Percentiles rank a stretch among this genome's conserved stretches.
Conservation (phyloP, 1,284 basidiomycete species). For the Neolentinus lepideus region DNA sequence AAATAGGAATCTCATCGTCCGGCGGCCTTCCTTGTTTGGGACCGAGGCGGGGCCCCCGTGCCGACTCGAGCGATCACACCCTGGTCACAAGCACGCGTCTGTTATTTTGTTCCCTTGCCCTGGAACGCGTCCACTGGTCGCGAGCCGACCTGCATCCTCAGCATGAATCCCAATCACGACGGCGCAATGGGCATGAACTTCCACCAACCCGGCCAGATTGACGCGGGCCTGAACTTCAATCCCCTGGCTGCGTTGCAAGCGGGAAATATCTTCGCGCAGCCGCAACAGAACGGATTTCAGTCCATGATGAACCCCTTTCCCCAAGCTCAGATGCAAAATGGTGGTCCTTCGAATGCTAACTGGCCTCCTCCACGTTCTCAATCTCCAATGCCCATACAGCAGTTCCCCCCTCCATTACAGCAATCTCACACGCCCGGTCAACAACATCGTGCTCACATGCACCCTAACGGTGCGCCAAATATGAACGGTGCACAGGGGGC, state of each 20-base stretch:
- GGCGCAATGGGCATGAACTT: background rate
- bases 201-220: background rate
- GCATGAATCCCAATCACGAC: background rate
- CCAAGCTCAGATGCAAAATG: background rate
- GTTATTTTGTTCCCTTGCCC: background rate
- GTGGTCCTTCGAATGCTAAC: background rate
- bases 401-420: background rate
- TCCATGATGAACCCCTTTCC: background rate
- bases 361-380: background rate
- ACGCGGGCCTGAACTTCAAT: background rate
- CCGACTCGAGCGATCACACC: background rate
- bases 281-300: background rate
- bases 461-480: background rate
- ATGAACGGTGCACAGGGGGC: background rate
- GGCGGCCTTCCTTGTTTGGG: background rate
- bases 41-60: background rate
- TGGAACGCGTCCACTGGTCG: background rate
- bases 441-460: background rate
- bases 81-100: background rate
- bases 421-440: background rate
- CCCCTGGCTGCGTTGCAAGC: background rate
- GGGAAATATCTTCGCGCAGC: background rate
- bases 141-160: background rate
- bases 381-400: background rate
- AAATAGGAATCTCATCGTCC: background rate